A percentile compares a stretch with the other conserved stretches of the same genome.
Conservation (phyloP, 805 yeast genomes). For the Starmera quercuum region DNA sequence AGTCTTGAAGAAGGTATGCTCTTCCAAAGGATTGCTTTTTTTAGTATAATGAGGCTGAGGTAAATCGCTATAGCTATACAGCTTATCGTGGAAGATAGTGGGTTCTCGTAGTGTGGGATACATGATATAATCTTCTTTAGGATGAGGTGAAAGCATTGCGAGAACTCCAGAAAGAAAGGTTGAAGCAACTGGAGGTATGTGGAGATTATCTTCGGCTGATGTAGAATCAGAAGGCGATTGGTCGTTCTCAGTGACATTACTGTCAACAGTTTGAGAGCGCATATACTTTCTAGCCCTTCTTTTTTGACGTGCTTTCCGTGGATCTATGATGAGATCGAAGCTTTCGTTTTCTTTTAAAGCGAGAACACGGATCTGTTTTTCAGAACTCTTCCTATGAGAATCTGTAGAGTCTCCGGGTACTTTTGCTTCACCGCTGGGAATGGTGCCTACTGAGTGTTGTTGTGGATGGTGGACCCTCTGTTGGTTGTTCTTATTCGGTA, state of each 20-base stretch:
- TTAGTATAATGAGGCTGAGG: conserved; percentile 44
- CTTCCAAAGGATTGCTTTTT: conserved; percentile 8
- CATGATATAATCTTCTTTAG: conserved; percentile 55
- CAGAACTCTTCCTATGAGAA: too few relatives aligned
- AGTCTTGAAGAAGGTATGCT: background rate
- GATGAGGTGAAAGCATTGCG: conserved; percentile 73
- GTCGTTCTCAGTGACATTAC: too few relatives aligned
- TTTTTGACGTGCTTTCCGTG: too few relatives aligned
- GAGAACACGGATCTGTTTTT: too few relatives aligned
- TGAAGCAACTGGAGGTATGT: conserved; percentile 64
- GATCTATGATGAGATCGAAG: too few relatives aligned
- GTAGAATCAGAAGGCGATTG: too few relatives aligned
- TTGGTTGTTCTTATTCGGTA: background rate
- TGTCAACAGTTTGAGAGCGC: conserved; percentile 17
- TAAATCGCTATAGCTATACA: conserved; percentile 57
- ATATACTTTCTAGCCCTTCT: conserved; percentile 15
- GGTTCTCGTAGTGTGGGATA: conserved; percentile 60
- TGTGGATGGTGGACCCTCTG: background rate
- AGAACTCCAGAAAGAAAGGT: conserved; percentile 73
- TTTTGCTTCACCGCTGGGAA: conserved; percentile 5
- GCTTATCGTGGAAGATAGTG: conserved; percentile 74
- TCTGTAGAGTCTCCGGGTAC: too few relatives aligned
- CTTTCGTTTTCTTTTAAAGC: too few relatives aligned
- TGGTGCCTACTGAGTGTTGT: conserved; percentile 5
- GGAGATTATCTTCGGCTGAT: conserved; percentile 21